Evolutionary conservation across 805 yeast species (phyloP).

Genomic region (Ogataea methanolica): DNA sequence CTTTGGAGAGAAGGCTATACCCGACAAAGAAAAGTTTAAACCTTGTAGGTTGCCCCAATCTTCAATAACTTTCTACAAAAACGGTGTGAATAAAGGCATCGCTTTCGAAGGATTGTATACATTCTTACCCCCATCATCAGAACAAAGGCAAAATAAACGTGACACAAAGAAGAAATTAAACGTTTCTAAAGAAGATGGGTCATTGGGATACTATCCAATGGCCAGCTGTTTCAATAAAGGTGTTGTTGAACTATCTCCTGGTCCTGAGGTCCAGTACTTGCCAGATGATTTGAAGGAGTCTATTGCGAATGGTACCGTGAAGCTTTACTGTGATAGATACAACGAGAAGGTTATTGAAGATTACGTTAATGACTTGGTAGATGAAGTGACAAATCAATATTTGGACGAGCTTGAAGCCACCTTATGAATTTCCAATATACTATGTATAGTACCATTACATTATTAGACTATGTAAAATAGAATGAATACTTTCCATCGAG

Average conservation of each 20-base stretch:
- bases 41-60: conserved; percentile 54
- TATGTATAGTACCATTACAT: too few relatives aligned
- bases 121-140: conserved; percentile 76
- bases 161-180: conserved; percentile 9
- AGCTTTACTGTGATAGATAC: conserved; percentile 56
- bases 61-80: conserved; percentile 63
- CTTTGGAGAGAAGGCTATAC: conserved; percentile 62
- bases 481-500: too few relatives aligned
- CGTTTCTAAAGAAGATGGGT: conserved; percentile 66
- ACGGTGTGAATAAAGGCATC: conserved; percentile 64
- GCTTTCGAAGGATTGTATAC: conserved; percentile 67
- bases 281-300: conserved; percentile 33
- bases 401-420: conserved; percentile 33
- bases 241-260: conserved; percentile 62
- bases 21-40: conserved; percentile 42
- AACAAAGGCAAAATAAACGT: conserved; percentile 34
- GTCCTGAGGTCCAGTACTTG: conserved; percentile 52
- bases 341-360: conserved; percentile 75
- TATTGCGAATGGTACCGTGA: conserved; percentile 29
- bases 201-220: conserved; percentile 88
- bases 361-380: conserved; percentile 75
- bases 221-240: conserved; percentile 81
- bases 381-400: conserved; percentile 68
- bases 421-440: background rate
- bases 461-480: background rate